Base-by-base conservation (phyloP, 2,329 filamentous ascomycete genomes). In the Xylariaceae sp. region DNA sequence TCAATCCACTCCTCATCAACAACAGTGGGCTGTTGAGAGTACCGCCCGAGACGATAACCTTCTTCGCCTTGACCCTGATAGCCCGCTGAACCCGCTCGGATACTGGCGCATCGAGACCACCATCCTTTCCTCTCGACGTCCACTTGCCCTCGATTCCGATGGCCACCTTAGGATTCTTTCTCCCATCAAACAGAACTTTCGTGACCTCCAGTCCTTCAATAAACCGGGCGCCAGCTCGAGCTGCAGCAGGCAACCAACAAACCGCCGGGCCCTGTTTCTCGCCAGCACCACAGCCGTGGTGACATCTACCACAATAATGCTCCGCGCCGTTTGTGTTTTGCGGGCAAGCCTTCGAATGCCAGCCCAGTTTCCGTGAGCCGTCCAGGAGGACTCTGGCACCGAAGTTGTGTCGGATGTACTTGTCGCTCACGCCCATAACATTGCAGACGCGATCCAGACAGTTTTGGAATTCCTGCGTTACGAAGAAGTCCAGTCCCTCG, bases 21-120 rank as follows among this genome's bases (percentile, higher is more conserved):
- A 97, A 72, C 1, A 93, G 72, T 0, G 93, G 92, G 50, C 85
- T 92, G 69, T 89, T 86, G 57, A 97, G 75, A 0, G 88, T 84
- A 3, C 93, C 92, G 23, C 83, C 83, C 0, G 90, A 85, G n/a
- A 95, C 74, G 51, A 97, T 83, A 9, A 96, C 88, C 68, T 86
- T 88, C 73, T 89, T 90, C 1, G 92, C 91, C 67, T 83, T 89
- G 69, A 97, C 82, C 47, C 86, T 77, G 6, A 96, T 79, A 62
- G 84, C 80, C 44, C 88, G 81, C 53, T 76, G 80, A 1, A 69
- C 76, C 4, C 83, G 75, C 53, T 77, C 76, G 1, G 79, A 78
- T 5, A 70, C 66, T 0, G 77, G 73, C 9, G 81, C 81, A 53
- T 82, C 76, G 0, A 88, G 76, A 2, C 81, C 80, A 9, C 87